Evolutionary conservation across 225 moss, liverwort and hornwort genomes (phyloP).

Genomic region (Physcomitrellopsis africana): DNA sequence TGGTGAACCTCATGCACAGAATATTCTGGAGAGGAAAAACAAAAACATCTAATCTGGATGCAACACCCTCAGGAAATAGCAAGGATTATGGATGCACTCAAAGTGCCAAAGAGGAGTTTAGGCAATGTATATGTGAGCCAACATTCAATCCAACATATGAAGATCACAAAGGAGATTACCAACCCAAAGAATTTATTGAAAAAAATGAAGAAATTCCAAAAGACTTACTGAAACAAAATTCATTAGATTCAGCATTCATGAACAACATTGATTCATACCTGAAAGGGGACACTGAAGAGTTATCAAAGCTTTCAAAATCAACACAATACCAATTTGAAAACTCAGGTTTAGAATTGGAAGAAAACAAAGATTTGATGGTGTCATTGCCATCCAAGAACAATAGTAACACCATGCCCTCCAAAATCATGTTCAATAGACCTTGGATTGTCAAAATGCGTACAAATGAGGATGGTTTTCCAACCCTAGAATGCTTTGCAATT

Average conservation of each 20-base stretch:
- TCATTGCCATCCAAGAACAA: not conserved
- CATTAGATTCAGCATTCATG: conserved; percentile 30
- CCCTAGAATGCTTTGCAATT: conserved; percentile 43
- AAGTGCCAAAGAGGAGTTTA: conserved; percentile 29
- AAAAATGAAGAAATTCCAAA: conserved; percentile 42
- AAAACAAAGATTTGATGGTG: rapidly evolving
- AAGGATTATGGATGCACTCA: not conserved
- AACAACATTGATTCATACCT: conserved; percentile 29
- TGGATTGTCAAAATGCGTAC: conserved; percentile 56
- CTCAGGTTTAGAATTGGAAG: not conserved
- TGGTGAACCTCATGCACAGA: conserved; percentile 32
- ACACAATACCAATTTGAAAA: conserved; percentile 25
- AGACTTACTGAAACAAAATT: conserved; percentile 28
- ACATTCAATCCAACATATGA: conserved; percentile 13
- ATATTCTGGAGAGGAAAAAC: conserved; percentile 31
- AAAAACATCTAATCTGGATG: not conserved
- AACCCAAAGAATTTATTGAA: conserved; percentile 28
- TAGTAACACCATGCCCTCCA: conserved; percentile 14
- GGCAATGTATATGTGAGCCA: conserved; percentile 30
- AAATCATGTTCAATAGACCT: conserved; percentile 41
- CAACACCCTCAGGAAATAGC: not conserved
- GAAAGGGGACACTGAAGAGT: conserved; percentile 28
- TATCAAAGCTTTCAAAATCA: conserved; percentile 35
- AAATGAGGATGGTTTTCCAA: conserved; percentile 40
- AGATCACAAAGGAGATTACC: conserved; percentile 32